phyloP scores from a whole-genome alignment of 2,329 filamentous ascomycete species.

The Didymella sp. region DNA sequence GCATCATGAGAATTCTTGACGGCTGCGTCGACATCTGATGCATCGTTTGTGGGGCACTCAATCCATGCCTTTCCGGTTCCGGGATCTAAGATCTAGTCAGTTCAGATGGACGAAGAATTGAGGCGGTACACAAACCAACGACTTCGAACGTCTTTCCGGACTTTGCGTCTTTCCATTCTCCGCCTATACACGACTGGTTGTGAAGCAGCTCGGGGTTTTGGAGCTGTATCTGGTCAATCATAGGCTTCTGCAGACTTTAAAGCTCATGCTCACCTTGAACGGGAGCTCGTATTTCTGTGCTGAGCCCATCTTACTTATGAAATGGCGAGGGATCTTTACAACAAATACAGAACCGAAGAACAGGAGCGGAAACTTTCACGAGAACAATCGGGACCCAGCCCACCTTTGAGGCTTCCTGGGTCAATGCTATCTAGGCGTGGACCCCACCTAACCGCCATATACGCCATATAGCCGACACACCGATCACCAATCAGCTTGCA shows the following conservation, averaged over 20 bases:
- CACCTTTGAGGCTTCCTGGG: conserved; percentile 5
- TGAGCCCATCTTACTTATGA: conserved; percentile 29
- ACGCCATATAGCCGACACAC: conserved; percentile 18
- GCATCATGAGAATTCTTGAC: conserved; percentile 66
- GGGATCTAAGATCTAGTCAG: conserved; percentile 53
- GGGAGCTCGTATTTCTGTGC: conserved; percentile 48
- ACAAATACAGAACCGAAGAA: background rate
- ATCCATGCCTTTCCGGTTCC: conserved; percentile 59
- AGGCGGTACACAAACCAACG: conserved; percentile 51
- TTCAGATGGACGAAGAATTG: background rate
- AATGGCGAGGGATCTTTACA: background rate
- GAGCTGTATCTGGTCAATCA: conserved; percentile 50
- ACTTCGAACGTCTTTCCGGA: conserved; percentile 66
- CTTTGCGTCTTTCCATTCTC: conserved; percentile 63
- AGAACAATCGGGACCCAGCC: background rate
- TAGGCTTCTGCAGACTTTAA: too few relatives aligned
- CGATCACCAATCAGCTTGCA: conserved; percentile 13
- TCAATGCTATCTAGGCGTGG: conserved; percentile 7
- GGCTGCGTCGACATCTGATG: conserved; percentile 67
- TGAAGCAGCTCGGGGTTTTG: conserved; percentile 63
- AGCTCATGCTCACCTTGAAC: conserved; percentile 50
- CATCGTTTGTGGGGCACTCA: conserved; percentile 56
- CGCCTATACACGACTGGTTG: conserved; percentile 61
- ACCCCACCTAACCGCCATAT: conserved; percentile 15
- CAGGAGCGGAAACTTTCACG: background rate